These are phyloP conservation scores for Typha latifolia DNA, from an alignment of 176 grass and related monocot genomes.

Conservation along the genomic window DNA sequence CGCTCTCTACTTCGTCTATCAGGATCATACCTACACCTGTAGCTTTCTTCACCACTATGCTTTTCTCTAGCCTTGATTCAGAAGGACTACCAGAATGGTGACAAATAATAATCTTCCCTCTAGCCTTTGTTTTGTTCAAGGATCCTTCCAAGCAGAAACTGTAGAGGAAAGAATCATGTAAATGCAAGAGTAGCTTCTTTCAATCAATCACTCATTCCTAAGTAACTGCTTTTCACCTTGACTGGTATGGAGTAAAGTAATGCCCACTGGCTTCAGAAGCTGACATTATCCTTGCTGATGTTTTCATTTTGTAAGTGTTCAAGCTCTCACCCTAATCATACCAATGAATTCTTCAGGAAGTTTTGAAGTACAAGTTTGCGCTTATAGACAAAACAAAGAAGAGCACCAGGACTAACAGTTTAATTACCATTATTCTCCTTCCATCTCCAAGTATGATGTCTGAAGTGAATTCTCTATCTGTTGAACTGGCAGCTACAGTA, in stretches of 20 bases:
- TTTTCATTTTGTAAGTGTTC: conserved; percentile 12
- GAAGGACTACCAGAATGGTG: not conserved
- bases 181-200: no score
- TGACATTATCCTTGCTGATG: conserved; percentile 11
- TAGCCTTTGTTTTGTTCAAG: conserved; percentile 1
- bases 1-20: not conserved
- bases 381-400: not conserved
- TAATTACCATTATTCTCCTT: conserved; percentile 9
- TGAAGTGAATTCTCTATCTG: conserved; percentile 18
- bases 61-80: not conserved
- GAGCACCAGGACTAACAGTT: not conserved
- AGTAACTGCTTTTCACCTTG: conserved; percentile 7
- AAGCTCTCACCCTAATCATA: conserved; percentile 21
- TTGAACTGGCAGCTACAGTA: conserved; percentile 21
- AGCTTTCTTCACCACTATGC: not conserved
- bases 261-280: conserved; percentile 10
- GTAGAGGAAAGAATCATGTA: not conserved
- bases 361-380: not conserved
- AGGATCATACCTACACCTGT: not conserved
- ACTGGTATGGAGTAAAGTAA: conserved; percentile 24
- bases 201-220: no score
- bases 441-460: conserved; percentile 10
- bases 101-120: conserved; percentile 1
- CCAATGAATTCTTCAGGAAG: not conserved
- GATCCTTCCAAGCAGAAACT: conserved; percentile 4